Conservation (phyloP, 768 basidiomycete genomes). For the Rhodotorula paludigena region DNA sequence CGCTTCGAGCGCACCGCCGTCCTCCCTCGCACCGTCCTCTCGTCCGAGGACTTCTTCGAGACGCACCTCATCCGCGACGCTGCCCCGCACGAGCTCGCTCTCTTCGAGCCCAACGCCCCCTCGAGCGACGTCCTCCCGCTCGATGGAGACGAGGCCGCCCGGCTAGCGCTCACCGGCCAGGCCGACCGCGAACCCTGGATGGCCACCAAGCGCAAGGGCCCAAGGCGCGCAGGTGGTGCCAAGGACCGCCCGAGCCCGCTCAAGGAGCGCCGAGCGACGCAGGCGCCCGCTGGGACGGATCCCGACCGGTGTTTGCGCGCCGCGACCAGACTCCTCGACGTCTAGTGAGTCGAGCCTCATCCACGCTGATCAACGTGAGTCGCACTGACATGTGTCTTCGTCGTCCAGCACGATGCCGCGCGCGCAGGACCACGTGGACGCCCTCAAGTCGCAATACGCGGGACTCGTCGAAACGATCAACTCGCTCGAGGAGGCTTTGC, state of each 20-base stretch:
- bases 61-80: constrained; percentile 34
- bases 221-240: constrained; percentile 12
- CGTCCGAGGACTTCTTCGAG: constrained; percentile 28
- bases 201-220: constrained; percentile 25
- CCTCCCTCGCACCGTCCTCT: constrained; percentile 29
- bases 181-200: constrained; percentile 16
- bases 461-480: constrained; percentile 34
- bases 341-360: constrained; percentile 29
- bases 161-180: not conserved
- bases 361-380: not conserved
- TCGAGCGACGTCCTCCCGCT: not conserved
- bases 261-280: constrained; percentile 2
- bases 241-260: constrained; percentile 17
- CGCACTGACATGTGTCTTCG: too few species aligned
- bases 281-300: constrained; percentile 18
- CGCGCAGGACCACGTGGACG: constrained; percentile 37
- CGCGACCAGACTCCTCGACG: constrained; percentile 37
- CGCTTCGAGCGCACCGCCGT: constrained; percentile 11
- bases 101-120: constrained; percentile 20
- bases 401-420: constrained; percentile 28
- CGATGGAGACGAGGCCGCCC: not conserved
- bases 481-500: constrained; percentile 32
- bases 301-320: constrained; percentile 30
- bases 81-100: constrained; percentile 30
- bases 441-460: constrained; percentile 34